These are phyloP conservation scores for Boletus vermiculosoides DNA, from an alignment of 768 basidiomycete genomes.

Conservation along the genomic window DNA sequence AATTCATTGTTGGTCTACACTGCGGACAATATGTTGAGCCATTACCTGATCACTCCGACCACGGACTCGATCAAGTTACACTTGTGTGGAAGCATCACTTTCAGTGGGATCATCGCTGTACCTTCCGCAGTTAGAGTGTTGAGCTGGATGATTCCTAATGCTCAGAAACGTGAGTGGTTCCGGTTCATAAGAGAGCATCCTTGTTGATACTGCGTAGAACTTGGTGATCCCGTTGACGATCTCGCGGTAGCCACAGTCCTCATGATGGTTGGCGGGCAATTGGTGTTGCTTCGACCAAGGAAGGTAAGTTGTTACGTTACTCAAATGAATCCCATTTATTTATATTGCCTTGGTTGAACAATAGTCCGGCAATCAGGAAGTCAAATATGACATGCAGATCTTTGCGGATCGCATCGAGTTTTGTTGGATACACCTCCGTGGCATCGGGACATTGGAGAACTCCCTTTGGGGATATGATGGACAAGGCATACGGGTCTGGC, in stretches of 20 bases:
- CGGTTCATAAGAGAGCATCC: background rate
- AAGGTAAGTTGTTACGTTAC: constrained; percentile 52
- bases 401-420: constrained; percentile 97
- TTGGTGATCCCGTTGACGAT: constrained; percentile 93
- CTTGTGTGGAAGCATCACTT: constrained; percentile 92
- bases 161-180: constrained; percentile 78
- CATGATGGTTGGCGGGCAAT: constrained; percentile 90
- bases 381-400: constrained; percentile 96
- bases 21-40: constrained; percentile 87
- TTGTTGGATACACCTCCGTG: constrained; percentile 97
- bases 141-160: constrained; percentile 95
- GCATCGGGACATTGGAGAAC: constrained; percentile 92
- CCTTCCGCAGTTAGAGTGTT: constrained; percentile 84
- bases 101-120: constrained; percentile 82
- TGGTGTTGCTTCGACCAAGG: constrained; percentile 85
- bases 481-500: constrained; percentile 84
- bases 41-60: constrained; percentile 88
- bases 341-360: background rate
- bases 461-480: constrained; percentile 98
- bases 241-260: constrained; percentile 91
- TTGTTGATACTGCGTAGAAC: constrained; percentile 49
- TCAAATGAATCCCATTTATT: background rate
- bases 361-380: constrained; percentile 81
- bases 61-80: constrained; percentile 81
- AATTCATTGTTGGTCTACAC: constrained; percentile 95